phyloP scores from a whole-genome alignment of 2,329 filamentous ascomycete species.

The Magnaporthiopsis incrustans region DNA sequence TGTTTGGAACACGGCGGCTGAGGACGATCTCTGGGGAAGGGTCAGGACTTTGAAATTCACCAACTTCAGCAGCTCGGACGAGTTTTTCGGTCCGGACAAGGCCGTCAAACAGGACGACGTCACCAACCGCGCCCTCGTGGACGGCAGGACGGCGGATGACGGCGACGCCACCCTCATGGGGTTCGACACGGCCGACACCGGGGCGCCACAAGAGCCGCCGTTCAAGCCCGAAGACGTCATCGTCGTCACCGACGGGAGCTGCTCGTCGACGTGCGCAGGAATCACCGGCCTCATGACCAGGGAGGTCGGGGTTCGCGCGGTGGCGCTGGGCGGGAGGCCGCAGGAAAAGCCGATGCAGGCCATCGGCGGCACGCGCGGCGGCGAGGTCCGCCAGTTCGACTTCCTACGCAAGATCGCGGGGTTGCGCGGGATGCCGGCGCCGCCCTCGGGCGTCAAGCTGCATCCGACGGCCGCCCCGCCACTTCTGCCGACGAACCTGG shows the following conservation, averaged over 20 bases:
- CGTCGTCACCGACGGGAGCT: constrained; percentile 17
- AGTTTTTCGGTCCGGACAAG: not conserved
- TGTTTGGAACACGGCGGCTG: not conserved
- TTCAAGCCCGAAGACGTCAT: constrained; percentile 12
- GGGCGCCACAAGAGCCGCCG: not conserved
- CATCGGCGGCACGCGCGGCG: constrained; percentile 54
- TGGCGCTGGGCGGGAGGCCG: constrained; percentile 53
- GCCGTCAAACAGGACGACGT: not conserved
- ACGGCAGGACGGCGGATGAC: constrained; percentile 7
- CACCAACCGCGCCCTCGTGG: not conserved
- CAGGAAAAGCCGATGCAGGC: constrained; percentile 46
- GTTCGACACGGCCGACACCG: not conserved
- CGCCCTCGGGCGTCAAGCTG: not conserved
- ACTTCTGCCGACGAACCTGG: constrained; percentile 23
- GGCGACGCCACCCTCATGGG: constrained; percentile 7
- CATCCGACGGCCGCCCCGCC: constrained; percentile 16
- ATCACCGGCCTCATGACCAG: constrained; percentile 19
- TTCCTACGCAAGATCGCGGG: constrained; percentile 11
- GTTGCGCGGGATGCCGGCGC: constrained; percentile 13
- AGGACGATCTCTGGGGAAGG: not conserved
- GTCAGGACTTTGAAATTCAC: not conserved
- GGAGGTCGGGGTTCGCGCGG: constrained; percentile 38
- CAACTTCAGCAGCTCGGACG: not conserved
- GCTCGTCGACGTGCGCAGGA: constrained; percentile 18
- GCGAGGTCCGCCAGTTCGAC: constrained; percentile 14